These are phyloP conservation scores for Sclerotinia glacialis DNA, from an alignment of 2,329 filamentous ascomycete genomes.

Conservation along the genomic window DNA sequence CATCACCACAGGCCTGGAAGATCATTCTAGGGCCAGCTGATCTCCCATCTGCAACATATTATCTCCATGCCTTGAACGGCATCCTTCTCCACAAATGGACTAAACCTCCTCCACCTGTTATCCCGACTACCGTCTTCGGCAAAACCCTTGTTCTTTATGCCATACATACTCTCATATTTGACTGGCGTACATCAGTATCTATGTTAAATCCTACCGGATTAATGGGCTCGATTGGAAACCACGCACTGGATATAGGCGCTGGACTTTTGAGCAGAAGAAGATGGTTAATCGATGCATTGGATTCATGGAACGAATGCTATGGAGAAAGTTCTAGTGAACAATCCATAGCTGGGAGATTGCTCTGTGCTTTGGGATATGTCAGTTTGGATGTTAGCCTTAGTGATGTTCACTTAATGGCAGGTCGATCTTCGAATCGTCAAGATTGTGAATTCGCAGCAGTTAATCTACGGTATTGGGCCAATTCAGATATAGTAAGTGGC, in stretches of 20 bases:
- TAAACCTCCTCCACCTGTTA: constrained; percentile 33
- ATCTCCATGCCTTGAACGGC: constrained; percentile 36
- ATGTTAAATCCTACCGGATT: constrained; percentile 38
- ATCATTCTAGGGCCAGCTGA: constrained; percentile 30
- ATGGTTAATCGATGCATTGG: constrained; percentile 35
- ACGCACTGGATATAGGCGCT: constrained; percentile 33
- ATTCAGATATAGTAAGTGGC: constrained; percentile 29
- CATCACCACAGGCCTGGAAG: constrained; percentile 32
- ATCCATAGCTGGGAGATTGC: constrained; percentile 27
- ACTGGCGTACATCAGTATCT: constrained; percentile 35
- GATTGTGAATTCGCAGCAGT: constrained; percentile 35
- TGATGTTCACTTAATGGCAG: constrained; percentile 37
- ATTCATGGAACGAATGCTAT: constrained; percentile 35
- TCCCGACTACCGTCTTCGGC: constrained; percentile 31
- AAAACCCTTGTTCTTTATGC: constrained; percentile 36
- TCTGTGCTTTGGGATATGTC: constrained; percentile 34
- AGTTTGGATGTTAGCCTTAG: constrained; percentile 33
- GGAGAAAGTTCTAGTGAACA: background rate
- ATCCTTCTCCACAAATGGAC: constrained; percentile 35
- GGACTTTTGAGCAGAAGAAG: constrained; percentile 25
- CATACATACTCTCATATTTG: constrained; percentile 36
- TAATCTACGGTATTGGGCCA: constrained; percentile 37
- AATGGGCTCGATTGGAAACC: constrained; percentile 32
- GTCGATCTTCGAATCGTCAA: constrained; percentile 30
- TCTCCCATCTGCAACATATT: constrained; percentile 31